Base-by-base conservation (phyloP, 805 yeast species). In the Sugiyamaella qingdaonensis region DNA sequence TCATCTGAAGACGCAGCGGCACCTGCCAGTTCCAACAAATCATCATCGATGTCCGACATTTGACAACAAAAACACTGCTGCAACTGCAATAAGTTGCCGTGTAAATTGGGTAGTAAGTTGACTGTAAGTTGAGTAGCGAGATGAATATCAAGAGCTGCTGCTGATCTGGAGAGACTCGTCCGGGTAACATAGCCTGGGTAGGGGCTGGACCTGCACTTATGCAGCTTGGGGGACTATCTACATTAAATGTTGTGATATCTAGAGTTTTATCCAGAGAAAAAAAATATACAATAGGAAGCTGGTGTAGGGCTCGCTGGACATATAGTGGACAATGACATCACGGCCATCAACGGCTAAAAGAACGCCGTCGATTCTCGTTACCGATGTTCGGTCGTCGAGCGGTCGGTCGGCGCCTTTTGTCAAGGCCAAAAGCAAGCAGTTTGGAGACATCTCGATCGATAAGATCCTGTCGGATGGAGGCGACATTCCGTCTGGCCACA, bases 1-100 rank as follows among this genome's bases (percentile, higher is more conserved):
- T 60, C 64, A 27, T 54, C 60, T 10, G 59, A 52, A 7, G 53
- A 48, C 18, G 43, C 57, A 29, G 78, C 85, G 24, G 78, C 83
- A 56, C 95, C 98, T 49, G 99, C 99, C 63, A 94, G 80, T 18
- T 97, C 98, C 66, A 92, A 80, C 73, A 94, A 79, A 79, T 94
- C 99, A 68, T 92, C 98, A 68, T 91, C 97, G 65, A 89, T 46
- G 67, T 82, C 95, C 56, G 91, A 84, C 95, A 87, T 87, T 13
- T 24, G 7, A 7, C 29, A 24, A 24, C 29, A 7, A 24, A 24
- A 24, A 24, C 29, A 24, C 29, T 4, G 29, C 29, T 24, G 7
- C 29, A 24, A 24, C 29, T 7, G 29, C 29, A 24, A 24, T 24
- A 24, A n/a, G n/a, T n/a, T n/a, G n/a, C n/a, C n/a, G n/a, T n/a